Evolutionary conservation across 2,329 filamentous ascomycete genomes (phyloP), one percentile per base, ranked within the genome.

Genomic region (Penicillium paneum): DNA sequence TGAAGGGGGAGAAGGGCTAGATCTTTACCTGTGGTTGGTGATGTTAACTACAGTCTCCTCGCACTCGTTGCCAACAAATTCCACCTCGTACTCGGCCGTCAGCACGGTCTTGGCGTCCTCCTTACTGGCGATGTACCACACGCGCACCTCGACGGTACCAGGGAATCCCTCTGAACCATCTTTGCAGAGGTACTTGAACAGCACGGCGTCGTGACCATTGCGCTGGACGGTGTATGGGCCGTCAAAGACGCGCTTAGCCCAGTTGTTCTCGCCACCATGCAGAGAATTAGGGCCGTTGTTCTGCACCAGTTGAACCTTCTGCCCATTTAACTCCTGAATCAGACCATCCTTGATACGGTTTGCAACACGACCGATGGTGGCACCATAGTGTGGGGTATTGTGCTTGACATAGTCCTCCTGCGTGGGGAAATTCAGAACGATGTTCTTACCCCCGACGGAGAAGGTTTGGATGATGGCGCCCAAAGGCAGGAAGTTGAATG

Each of bases 11-110:
- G n/a, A 11, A 21, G 21, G 15, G n/a, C 15, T 12, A 17, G 38
- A 7, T 71, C 78, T 63, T 63, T 74, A 91, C 88, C 90, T 95
- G 78, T 99, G 93, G 77, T 97, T 99, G 46, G 94, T 97, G 76
- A 97, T 83, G 75, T 92, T 95, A 71, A 97, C 83, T 39, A 86
- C 86, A 0, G 93, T 97, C 80, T 97, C 93, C n/a, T 92, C 86
- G 12, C 86, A 87, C 46, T 88, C 81, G 56, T 84, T 87, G 3
- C 83, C 87, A 3, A 91, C 81, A 43, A 97, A 80, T 72, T 90
- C 85, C 19, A 89, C 91, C 78, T 96, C 89, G 71, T 95, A 97
- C 73, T 97, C 94, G 46, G 95, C 89, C 53, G 86, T 86, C 54
- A 97, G 75, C 19, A 94, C 83, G 1, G 83, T 85, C 59, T 87